Evolutionary conservation across 208 protist genomes (phyloP).

Genomic region (Plasmodiophora brassicae): DNA sequence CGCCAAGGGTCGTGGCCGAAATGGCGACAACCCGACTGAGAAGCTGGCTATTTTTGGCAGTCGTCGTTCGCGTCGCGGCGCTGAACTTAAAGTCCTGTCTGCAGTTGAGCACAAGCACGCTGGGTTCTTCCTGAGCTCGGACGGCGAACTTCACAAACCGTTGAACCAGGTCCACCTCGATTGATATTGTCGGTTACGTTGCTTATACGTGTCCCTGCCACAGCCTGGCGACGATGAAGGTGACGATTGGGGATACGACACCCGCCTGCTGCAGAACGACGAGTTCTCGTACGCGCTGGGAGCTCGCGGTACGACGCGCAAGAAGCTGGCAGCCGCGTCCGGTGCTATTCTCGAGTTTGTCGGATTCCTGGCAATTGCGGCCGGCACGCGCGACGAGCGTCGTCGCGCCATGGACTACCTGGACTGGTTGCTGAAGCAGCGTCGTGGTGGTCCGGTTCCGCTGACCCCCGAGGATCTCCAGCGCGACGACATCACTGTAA

Average conservation of each 20-base stretch:
- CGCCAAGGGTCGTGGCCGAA: slow-evolving; percentile 32
- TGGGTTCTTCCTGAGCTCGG: neutral
- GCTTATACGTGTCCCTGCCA: too few relatives aligned
- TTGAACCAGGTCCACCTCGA: neutral
- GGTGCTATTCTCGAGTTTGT: slow-evolving; percentile 48
- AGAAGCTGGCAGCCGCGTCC: slow-evolving; percentile 42
- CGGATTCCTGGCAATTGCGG: slow-evolving; percentile 18
- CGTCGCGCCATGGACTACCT: slow-evolving; percentile 32
- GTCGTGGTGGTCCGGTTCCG: neutral
- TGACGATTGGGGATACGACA: slow-evolving; percentile 28
- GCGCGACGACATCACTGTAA: slow-evolving; percentile 23
- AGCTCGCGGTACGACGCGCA: slow-evolving; percentile 43
- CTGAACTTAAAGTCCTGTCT: slow-evolving; percentile 42
- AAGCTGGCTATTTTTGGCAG: slow-evolving; percentile 47
- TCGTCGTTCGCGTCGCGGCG: slow-evolving; percentile 32
- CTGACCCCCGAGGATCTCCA: neutral
- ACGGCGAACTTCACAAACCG: slow-evolving; percentile 9
- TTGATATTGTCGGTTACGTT: too few relatives aligned
- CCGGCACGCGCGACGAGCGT: slow-evolving; percentile 38
- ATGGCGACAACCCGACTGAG: slow-evolving; percentile 14
- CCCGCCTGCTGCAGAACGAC: slow-evolving; percentile 18
- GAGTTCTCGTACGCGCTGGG: slow-evolving; percentile 47
- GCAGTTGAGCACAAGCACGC: slow-evolving; percentile 33
- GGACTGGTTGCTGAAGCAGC: slow-evolving; percentile 41
- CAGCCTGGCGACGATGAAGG: neutral